phyloP scores from a whole-genome alignment of 225 moss, liverwort and hornwort species.

The Rhytidiadelphus loreus region DNA sequence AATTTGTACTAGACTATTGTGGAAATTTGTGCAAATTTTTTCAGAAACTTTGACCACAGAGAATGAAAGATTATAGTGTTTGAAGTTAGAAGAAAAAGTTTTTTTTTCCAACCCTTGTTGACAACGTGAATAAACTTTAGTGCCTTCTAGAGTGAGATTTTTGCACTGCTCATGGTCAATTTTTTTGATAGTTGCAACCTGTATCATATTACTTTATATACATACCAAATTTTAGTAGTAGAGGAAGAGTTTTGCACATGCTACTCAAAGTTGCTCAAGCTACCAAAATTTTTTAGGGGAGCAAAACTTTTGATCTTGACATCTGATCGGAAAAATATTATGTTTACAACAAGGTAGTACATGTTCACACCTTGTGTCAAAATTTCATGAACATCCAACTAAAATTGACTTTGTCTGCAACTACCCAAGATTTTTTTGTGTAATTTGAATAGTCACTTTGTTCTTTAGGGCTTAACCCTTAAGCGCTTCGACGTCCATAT shows the following conservation, averaged over 20 bases:
- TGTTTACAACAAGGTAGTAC: fast-evolving
- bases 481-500: no score
- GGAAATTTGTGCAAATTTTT: fast-evolving
- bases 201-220: background rate
- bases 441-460: fast-evolving
- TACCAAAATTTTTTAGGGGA: fast-evolving
- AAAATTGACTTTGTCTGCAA: background rate
- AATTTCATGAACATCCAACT: background rate
- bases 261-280: fast-evolving
- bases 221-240: background rate
- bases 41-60: fast-evolving
- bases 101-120: fast-evolving
- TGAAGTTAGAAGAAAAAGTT: background rate
- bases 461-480: no score
- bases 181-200: background rate
- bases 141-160: background rate
- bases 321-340: background rate
- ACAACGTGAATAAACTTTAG: fast-evolving
- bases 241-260: background rate
- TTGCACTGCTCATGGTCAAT: fast-evolving
- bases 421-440: background rate
- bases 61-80: background rate
- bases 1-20: background rate
- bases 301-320: background rate
- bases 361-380: background rate